phyloP scores from a whole-genome alignment of 805 yeast species.

The Candida pini region DNA sequence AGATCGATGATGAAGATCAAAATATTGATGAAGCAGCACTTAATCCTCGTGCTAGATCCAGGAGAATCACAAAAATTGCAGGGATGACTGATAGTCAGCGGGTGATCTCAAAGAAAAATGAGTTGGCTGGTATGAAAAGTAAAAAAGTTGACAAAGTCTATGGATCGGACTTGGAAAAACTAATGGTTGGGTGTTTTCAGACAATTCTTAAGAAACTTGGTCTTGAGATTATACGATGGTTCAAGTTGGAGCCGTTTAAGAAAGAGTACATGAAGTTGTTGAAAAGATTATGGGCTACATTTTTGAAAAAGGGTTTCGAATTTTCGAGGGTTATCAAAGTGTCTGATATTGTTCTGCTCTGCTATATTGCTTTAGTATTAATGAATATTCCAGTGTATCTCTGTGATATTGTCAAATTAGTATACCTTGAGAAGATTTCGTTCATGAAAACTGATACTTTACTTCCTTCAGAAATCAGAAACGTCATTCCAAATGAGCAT shows the following conservation, averaged over 20 bases:
- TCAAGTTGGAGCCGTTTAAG: constrained; percentile 14
- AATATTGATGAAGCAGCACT: constrained; percentile 48
- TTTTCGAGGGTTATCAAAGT: constrained; percentile 1
- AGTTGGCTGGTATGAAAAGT: constrained; percentile 1
- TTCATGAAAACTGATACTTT: constrained; percentile 20
- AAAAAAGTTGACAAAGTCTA: constrained; percentile 10
- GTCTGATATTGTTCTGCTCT: constrained; percentile 29
- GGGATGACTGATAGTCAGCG: constrained; percentile 26
- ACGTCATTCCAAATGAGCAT: constrained; percentile 11
- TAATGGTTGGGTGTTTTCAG: constrained; percentile 22
- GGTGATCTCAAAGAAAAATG: constrained; percentile 6
- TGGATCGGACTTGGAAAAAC: constrained; percentile 19
- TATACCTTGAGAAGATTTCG: constrained; percentile 43
- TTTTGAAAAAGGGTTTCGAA: constrained; percentile 2
- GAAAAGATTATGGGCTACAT: constrained; percentile 26
- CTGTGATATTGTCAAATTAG: constrained; percentile 40
- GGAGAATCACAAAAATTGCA: constrained; percentile 46
- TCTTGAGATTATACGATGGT: constrained; percentile 30
- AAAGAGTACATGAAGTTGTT: constrained; percentile 21
- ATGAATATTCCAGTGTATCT: constrained; percentile 46
- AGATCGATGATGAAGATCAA: constrained; percentile 79
- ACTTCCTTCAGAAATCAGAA: constrained; percentile 17
- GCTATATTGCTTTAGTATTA: constrained; percentile 47
- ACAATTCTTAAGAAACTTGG: constrained; percentile 44
- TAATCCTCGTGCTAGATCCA: constrained; percentile 49